These are phyloP conservation scores for Acmispon strigosus DNA, from an alignment of 306 rosid species.

Conservation along the genomic window DNA sequence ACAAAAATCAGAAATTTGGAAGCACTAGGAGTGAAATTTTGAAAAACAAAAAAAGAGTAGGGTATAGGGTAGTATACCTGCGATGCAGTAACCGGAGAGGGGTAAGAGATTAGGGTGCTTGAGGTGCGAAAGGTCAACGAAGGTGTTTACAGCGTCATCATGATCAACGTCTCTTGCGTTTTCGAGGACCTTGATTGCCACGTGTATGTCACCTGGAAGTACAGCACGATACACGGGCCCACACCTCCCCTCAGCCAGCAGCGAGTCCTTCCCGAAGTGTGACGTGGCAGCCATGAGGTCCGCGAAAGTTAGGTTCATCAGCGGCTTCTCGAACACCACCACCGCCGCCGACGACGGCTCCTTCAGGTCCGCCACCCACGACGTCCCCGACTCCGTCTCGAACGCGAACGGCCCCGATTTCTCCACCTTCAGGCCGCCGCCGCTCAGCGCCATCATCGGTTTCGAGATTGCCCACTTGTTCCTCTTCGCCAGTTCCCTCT, in stretches of 20 bases:
- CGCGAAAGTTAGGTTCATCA: constrained; percentile 70
- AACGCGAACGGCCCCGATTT: constrained; percentile 88
- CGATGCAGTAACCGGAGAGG: constrained; percentile 91
- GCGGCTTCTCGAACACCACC: constrained; percentile 92
- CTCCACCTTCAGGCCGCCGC: constrained; percentile 47
- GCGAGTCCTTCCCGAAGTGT: constrained; percentile 91
- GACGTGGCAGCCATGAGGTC: constrained; percentile 93
- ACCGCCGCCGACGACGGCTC: constrained; percentile 83
- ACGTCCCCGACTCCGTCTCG: constrained; percentile 83
- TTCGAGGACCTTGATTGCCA: constrained; percentile 86
- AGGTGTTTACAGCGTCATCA: constrained; percentile 51
- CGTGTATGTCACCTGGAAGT: constrained; percentile 81
- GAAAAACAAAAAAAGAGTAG: background rate
- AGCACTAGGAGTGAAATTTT: background rate
- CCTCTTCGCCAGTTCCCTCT: constrained; percentile 31
- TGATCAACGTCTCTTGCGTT: constrained; percentile 52
- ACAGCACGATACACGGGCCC: constrained; percentile 93
- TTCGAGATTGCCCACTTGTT: constrained; percentile 93
- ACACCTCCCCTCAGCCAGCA: constrained; percentile 79
- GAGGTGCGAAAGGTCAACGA: constrained; percentile 48
- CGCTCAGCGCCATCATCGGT: constrained; percentile 44
- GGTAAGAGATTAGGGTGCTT: constrained; percentile 85
- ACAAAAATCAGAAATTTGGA: constrained; percentile 9
- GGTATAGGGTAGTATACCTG: constrained; percentile 40
- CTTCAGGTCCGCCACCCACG: constrained; percentile 84